Conservation (phyloP, 805 yeast species). For the Spencermartinsiella europaea region DNA sequence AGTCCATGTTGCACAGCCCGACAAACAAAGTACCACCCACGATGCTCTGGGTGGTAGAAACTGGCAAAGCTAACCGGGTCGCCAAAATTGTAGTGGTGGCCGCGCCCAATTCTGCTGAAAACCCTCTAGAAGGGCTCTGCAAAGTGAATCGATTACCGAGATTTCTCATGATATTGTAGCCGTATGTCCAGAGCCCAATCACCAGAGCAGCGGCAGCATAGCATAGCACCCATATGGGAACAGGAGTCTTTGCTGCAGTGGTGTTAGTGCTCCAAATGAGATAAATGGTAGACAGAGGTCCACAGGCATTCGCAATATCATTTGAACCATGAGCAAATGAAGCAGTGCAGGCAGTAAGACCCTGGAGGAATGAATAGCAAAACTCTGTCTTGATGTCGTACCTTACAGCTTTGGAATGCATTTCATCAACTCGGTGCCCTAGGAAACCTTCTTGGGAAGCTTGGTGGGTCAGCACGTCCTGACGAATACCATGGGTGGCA, state of each 20-base stretch:
- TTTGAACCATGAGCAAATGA: slow-evolving; percentile 81
- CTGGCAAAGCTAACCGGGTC: slow-evolving; percentile 64
- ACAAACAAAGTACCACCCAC: slow-evolving; percentile 75
- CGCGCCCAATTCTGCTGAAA: slow-evolving; percentile 71
- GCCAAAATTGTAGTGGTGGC: slow-evolving; percentile 74
- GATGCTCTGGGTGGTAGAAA: slow-evolving; percentile 74
- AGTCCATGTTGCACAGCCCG: slow-evolving; percentile 64
- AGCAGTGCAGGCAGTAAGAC: slow-evolving; percentile 71
- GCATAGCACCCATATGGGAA: slow-evolving; percentile 68
- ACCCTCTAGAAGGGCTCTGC: slow-evolving; percentile 77
- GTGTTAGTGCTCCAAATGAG: slow-evolving; percentile 52
- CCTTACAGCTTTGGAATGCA: slow-evolving; percentile 56
- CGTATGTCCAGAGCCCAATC: slow-evolving; percentile 65
- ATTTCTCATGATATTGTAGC: slow-evolving; percentile 63
- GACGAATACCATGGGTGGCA: slow-evolving; percentile 54
- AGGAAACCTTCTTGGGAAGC: slow-evolving; percentile 5
- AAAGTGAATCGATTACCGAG: slow-evolving; percentile 70
- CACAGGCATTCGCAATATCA: slow-evolving; percentile 74
- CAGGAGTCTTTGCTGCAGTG: slow-evolving; percentile 44
- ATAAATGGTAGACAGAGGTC: slow-evolving; percentile 66
- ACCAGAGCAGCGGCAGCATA: slow-evolving; percentile 64
- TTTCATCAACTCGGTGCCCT: slow-evolving; percentile 23
- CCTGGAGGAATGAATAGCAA: slow-evolving; percentile 62
- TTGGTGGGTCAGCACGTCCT: slow-evolving; percentile 50
- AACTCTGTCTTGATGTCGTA: slow-evolving; percentile 69